Percentiles rank a stretch among this genome's conserved stretches.
These are phyloP conservation scores for Iris macrosiphon DNA, from an alignment of 106 monocot genomes.

Conservation along the genomic window DNA sequence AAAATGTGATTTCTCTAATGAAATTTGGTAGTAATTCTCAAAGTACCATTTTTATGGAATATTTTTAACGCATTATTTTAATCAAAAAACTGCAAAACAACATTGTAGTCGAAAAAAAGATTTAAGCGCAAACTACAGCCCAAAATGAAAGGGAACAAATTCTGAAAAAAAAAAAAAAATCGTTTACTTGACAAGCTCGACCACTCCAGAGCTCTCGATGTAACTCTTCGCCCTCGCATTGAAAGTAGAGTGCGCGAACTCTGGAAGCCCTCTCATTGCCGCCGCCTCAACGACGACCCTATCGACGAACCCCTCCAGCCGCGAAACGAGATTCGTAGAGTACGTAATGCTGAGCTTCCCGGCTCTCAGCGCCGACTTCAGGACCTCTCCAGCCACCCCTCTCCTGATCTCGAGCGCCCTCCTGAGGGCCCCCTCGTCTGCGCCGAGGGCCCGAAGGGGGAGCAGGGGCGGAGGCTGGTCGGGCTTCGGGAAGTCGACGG, in stretches of 20 bases:
- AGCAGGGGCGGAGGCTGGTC: neutral
- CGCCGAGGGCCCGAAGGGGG: neutral
- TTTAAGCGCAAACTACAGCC: too few species aligned
- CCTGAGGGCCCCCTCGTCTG: conserved; percentile 24
- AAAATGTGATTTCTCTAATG: too few species aligned
- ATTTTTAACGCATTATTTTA: too few species aligned
- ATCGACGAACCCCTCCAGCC: conserved; percentile 58
- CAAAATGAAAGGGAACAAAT: too few species aligned
- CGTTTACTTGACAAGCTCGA: conserved; percentile 62
- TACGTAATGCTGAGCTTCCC: conserved; percentile 68
- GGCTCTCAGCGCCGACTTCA: conserved; percentile 50
- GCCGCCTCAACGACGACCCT: conserved; percentile 74
- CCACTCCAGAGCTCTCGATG: conserved; percentile 68
- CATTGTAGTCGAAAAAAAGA: too few species aligned
- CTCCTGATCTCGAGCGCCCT: conserved; percentile 72
- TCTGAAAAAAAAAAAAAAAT: neutral
- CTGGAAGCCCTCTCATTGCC: conserved; percentile 42
- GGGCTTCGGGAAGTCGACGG: conserved; percentile 42
- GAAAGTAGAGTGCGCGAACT: conserved; percentile 64
- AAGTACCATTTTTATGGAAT: too few species aligned
- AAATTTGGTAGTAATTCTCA: too few species aligned
- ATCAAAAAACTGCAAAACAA: too few species aligned
- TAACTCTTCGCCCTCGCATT: conserved; percentile 66
- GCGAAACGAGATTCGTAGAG: conserved; percentile 43
- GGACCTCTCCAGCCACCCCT: conserved; percentile 55